These are phyloP conservation scores for Annona squamosa DNA, from an alignment of 164 flowering plant species.

Conservation along the genomic window DNA sequence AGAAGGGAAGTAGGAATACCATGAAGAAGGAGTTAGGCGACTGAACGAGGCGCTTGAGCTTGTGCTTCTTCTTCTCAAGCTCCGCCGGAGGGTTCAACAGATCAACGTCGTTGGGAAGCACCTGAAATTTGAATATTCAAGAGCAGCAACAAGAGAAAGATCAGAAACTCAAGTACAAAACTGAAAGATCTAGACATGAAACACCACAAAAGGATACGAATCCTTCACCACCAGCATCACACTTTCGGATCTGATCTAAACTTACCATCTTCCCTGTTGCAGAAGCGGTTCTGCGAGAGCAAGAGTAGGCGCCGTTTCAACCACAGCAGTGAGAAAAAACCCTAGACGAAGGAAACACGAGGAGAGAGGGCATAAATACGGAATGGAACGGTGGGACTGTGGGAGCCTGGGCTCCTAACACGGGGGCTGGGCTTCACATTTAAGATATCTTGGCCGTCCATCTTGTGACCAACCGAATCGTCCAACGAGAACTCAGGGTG, in stretches of 20 bases:
- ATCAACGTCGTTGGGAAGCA: conserved; percentile 15
- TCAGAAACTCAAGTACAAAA: background rate
- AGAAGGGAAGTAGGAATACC: conserved; percentile 2
- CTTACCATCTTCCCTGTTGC: background rate
- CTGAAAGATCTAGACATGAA: background rate
- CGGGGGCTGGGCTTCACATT: too few species aligned
- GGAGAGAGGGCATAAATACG: too few species aligned
- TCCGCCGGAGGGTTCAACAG: conserved; percentile 17
- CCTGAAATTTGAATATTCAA: conserved; percentile 3
- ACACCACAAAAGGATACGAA: background rate
- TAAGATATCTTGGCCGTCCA: too few species aligned
- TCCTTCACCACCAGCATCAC: background rate
- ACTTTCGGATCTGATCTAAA: background rate
- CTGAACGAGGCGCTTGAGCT: conserved; percentile 18
- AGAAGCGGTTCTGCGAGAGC: too few species aligned
- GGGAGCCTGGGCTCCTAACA: too few species aligned
- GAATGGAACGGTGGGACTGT: too few species aligned
- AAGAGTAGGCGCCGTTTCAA: too few species aligned
- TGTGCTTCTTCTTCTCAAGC: conserved; percentile 17
- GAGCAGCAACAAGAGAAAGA: background rate
- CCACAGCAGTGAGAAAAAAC: too few species aligned
- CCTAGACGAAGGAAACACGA: too few species aligned
- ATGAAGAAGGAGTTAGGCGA: conserved; percentile 16
- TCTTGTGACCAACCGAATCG: too few species aligned
- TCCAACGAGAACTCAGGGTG: too few species aligned